These are phyloP conservation scores for Ogataea ramenticola DNA, from an alignment of 805 yeast genomes.

Conservation along the genomic window DNA sequence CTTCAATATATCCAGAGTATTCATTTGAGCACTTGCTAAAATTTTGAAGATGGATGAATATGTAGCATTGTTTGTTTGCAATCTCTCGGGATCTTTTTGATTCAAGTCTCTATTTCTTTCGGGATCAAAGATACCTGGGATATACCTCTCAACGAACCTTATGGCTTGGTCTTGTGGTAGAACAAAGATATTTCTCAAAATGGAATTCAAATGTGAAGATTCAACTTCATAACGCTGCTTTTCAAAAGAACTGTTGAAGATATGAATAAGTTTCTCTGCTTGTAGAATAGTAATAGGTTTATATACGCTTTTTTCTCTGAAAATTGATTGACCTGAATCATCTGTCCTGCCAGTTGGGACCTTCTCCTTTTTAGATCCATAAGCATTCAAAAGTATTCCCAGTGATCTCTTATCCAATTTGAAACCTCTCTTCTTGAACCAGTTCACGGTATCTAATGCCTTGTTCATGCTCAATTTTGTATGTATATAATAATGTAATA, in stretches of 20 bases:
- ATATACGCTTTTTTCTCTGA: not conserved
- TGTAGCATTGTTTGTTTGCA: not conserved
- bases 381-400: not conserved
- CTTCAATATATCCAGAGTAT: too few relatives aligned
- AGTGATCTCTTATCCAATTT: conserved; percentile 41
- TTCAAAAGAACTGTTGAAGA: not conserved
- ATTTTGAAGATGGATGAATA: not conserved
- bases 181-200: too few relatives aligned
- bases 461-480: conserved; percentile 33
- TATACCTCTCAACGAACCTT: not conserved
- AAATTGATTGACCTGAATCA: too few relatives aligned
- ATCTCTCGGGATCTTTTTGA: not conserved
- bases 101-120: not conserved
- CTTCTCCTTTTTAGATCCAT: not conserved
- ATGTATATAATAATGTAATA: conserved; percentile 41
- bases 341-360: too few relatives aligned
- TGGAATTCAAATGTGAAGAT: too few relatives aligned
- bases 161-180: not conserved
- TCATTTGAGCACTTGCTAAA: too few relatives aligned
- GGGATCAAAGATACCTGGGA: not conserved
- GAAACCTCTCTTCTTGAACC: conserved; percentile 57
- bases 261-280: not conserved
- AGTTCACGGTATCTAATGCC: conserved; percentile 43
- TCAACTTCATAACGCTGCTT: too few relatives aligned
- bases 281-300: not conserved